Evolutionary conservation across 2,329 filamentous ascomycete species (phyloP), one percentile per base, ranked within the genome.

Genomic region (Grosmannia huntii): DNA sequence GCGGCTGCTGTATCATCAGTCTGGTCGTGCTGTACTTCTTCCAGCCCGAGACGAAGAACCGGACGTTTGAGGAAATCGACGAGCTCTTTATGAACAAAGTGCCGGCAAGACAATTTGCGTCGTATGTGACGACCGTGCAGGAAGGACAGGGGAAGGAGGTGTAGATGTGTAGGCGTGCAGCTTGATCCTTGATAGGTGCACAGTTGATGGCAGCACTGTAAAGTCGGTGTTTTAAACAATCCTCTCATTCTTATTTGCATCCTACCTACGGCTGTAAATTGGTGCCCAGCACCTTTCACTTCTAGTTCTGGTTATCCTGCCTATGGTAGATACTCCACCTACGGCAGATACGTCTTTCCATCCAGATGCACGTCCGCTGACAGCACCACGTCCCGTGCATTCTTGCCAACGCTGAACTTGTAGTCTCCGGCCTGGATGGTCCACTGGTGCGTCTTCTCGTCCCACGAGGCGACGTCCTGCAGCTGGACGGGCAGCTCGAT

Each of bases 401-500:
- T 49, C 23, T 27, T 25, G 46, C 46, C 46, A 1, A 49, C 46
- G 21, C 46, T 49, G 23, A 49, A 49, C 21, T 11, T 49, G 46
- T 49, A 49, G 23, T 49, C 46, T 11, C 46, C 46, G 16, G 46
- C 46, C 60, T 64, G 66, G 19, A 68, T 67, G 7, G 69, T 59
- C 38, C 67, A 63, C 62, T 67, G 63, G 44, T 65, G 68, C 55
- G 75, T 72, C 31, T 69, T 66, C 41, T 73, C 71, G 57, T 68
- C 67, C 59, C 69, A 66, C 21, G 67, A 49, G 9, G 46, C 46
- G 4, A 49, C 9, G 23, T 49, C 46, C 46, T 12, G 67, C 51
- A 65, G 65, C 31, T 64, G 63, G 1, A 83, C 86, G 14, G 80
- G 79, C 11, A 86, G 62, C 38, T 84, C 71, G 53, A 82, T 69